Evolutionary conservation across 495 filamentous ascomycete genomes (phyloP).

Genomic region (Penicillium paxilli): DNA sequence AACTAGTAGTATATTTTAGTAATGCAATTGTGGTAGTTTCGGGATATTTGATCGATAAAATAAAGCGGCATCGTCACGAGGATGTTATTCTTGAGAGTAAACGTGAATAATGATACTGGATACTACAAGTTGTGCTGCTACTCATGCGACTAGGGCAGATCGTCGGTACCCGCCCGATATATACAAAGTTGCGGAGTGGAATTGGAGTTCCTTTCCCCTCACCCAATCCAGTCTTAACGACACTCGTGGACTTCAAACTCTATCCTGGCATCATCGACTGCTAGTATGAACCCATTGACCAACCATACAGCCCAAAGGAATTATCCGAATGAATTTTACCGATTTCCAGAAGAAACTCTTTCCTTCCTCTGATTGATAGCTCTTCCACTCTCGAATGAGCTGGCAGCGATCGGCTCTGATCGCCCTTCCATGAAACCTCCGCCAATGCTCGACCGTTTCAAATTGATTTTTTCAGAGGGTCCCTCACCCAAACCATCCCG

Average conservation of each 20-base stretch:
- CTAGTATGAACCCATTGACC: neutral
- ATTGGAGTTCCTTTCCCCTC: no score
- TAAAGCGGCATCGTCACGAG: no score
- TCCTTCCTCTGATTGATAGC: conserved; percentile 4
- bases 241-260: neutral
- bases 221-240: neutral
- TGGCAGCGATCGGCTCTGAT: conserved; percentile 13
- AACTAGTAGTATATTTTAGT: no score
- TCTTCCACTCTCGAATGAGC: neutral
- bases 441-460: conserved; percentile 25
- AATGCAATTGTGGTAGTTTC: no score
- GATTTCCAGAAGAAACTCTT: conserved; percentile 4
- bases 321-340: conserved; percentile 12
- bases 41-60: no score
- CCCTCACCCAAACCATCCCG: neutral
- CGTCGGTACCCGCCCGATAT: neutral
- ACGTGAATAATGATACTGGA: no score
- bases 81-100: no score
- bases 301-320: neutral
- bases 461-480: neutral
- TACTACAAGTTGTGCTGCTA: no score
- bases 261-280: no score
- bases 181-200: neutral
- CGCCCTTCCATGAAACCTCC: conserved; percentile 20
- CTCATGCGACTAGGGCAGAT: neutral